Base-by-base conservation (phyloP, 2,329 filamentous ascomycete species). In the Elsinoe necatrix region DNA sequence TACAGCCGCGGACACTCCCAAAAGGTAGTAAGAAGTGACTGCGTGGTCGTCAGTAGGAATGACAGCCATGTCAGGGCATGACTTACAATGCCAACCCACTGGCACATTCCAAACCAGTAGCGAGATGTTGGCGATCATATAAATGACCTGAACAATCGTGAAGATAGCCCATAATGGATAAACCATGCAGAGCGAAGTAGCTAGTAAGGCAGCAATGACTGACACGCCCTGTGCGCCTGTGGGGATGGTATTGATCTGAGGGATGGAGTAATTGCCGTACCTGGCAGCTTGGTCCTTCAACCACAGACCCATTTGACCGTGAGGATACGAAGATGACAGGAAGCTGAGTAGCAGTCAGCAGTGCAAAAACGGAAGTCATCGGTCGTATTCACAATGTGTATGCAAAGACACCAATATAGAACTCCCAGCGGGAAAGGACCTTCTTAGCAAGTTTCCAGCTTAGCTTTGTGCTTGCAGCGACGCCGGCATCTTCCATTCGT, bases 261-360 rank as follows among this genome's bases (percentile, higher is more conserved):
- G 51, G 20, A 58, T 41, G 7, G 51, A 34, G 16, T 55, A 58
- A 2, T 31, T 20, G 16, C 20, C 51, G 20, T 35, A 45, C 6
- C 55, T 48, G 20, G 57, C 51, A 16, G 54, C 54, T 25, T 55
- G 54, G 21, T 54, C 54, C 29, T 58, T 58, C 35, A 58, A n/a
- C 57, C 57, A 58, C 11, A 48, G 48, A 4, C 41, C 57, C 57
- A 58, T 58, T 27, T 47, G 50, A n/a, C 31, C 42, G 42, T 58
- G 57, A 7, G 57, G 57, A 9, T 25, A 34, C 43, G 23, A 58
- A 20, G 16, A 58, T 34, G 43, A 55, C 47, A 25, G 48, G 27
- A 43, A 58, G 57, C 57, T 58, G 5, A 14, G 12, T 2, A 3
- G 12, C 27, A 18, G 39, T 47, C 20, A 50, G 25, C 21, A 27